Percentiles rank a stretch among this genome's conserved stretches.
These are phyloP conservation scores for Cutaneotrichosporon daszewskae DNA, from an alignment of 1,284 basidiomycete genomes.

Conservation along the genomic window DNA sequence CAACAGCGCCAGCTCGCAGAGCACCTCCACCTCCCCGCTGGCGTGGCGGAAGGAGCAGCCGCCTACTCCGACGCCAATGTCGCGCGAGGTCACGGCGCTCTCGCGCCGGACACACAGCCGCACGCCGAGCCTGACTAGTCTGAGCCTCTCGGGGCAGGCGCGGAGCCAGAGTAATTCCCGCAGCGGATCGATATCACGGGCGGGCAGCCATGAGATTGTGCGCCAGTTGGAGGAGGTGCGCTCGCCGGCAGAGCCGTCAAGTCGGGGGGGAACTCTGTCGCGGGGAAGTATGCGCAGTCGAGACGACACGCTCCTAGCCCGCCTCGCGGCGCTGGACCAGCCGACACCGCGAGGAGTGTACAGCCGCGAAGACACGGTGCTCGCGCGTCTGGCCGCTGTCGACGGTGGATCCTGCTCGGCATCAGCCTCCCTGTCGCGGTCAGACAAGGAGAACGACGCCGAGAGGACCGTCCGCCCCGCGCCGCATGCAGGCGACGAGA, in stretches of 20 bases:
- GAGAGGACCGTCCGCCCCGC: too few relatives aligned
- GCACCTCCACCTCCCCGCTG: slow-evolving; percentile 7
- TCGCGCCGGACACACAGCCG: neutral
- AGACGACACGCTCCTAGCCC: slow-evolving; percentile 13
- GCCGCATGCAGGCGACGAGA: too few relatives aligned
- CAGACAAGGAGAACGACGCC: too few relatives aligned
- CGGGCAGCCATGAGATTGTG: neutral
- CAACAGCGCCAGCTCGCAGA: slow-evolving; percentile 1
- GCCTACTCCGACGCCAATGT: slow-evolving; percentile 19
- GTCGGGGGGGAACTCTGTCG: neutral
- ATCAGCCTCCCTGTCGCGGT: too few relatives aligned
- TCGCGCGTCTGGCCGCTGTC: too few relatives aligned
- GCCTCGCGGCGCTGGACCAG: slow-evolving; percentile 3
- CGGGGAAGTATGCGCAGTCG: too few relatives aligned
- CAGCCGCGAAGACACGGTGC: too few relatives aligned
- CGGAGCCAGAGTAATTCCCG: neutral
- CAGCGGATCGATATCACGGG: neutral
- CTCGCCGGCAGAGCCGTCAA: neutral
- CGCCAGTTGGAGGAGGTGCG: neutral
- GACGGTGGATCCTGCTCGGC: too few relatives aligned
- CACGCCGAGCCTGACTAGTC: neutral
- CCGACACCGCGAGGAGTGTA: neutral
- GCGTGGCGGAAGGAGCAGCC: slow-evolving; percentile 17
- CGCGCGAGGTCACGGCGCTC: slow-evolving; percentile 10
- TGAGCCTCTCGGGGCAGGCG: neutral